These are phyloP conservation scores for Fraxinus sp. DNA, from an alignment of 305 asterid genomes.

Conservation along the genomic window DNA sequence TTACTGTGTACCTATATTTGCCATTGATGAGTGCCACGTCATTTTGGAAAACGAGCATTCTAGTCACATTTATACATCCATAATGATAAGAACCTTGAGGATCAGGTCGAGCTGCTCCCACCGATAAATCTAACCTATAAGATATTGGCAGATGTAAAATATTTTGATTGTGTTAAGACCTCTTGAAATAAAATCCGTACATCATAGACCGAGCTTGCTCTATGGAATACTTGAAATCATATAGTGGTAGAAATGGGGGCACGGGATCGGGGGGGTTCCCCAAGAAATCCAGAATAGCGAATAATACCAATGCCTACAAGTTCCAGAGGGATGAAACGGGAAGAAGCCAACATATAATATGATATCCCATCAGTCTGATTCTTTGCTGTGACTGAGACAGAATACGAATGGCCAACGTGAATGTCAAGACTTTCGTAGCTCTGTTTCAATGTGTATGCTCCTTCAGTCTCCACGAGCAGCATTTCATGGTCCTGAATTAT, in stretches of 20 bases:
- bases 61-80: conserved; percentile 15
- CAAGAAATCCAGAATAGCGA: conserved; percentile 25
- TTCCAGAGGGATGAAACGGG: conserved; percentile 5
- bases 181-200: conserved; percentile 16
- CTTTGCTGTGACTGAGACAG: conserved; percentile 27
- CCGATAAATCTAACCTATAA: conserved; percentile 29
- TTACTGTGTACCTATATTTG: conserved; percentile 7
- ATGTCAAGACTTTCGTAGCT: conserved; percentile 26
- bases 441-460: conserved; percentile 27
- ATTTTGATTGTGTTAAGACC: background rate
- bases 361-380: conserved; percentile 8
- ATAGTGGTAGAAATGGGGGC: background rate
- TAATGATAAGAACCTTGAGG: conserved; percentile 30
- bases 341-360: conserved; percentile 26
- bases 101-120: conserved; percentile 23
- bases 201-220: conserved; percentile 26
- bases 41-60: background rate
- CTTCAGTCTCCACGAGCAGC: conserved; percentile 35
- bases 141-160: background rate
- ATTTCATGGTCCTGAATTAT: conserved; percentile 33
- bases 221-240: conserved; percentile 16
- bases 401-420: conserved; percentile 31
- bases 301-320: conserved; percentile 23
- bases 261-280: conserved; percentile 14
- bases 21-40: background rate